Conservation (phyloP, 192 early-diverging fungal species). For the Coemansia sp. region DNA sequence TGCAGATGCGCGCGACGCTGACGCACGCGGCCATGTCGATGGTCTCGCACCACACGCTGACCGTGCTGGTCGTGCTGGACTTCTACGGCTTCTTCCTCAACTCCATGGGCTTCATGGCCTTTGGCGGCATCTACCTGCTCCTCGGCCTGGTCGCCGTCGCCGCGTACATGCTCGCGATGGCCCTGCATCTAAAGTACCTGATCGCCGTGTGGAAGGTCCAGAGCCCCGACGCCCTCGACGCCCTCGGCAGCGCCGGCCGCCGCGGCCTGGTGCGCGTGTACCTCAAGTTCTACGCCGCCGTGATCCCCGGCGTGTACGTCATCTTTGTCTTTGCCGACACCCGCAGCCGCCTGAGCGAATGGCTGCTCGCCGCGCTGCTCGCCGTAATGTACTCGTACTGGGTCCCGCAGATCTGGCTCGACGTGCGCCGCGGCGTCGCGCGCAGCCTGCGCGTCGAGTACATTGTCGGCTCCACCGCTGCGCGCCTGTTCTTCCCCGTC, state of each 20-base stretch:
- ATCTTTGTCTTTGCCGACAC: slow-evolving; percentile 60
- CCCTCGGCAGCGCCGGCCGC: slow-evolving; percentile 26
- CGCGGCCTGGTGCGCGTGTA: slow-evolving; percentile 24
- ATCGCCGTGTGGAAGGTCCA: slow-evolving; percentile 67
- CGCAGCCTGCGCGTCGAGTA: slow-evolving; percentile 58
- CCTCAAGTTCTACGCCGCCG: slow-evolving; percentile 46
- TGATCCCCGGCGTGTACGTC: slow-evolving; percentile 60
- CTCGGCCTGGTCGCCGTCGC: slow-evolving; percentile 62
- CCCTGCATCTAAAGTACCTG: slow-evolving; percentile 70
- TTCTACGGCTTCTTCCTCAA: slow-evolving; percentile 64
- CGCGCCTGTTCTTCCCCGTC: slow-evolving; percentile 59
- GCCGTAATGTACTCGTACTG: slow-evolving; percentile 67
- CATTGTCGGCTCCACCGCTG: slow-evolving; percentile 57
- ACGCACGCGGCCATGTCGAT: slow-evolving; percentile 67
- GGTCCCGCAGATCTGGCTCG: slow-evolving; percentile 79
- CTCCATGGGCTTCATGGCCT: slow-evolving; percentile 56
- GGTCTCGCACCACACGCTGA: slow-evolving; percentile 65
- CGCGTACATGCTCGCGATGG: slow-evolving; percentile 64
- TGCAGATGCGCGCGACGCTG: slow-evolving; percentile 64
- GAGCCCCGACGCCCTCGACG: slow-evolving; percentile 55
- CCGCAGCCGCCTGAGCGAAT: slow-evolving; percentile 51
- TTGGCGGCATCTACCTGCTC: slow-evolving; percentile 56
- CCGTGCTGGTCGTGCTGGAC: slow-evolving; percentile 62
- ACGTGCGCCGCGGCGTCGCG: slow-evolving; percentile 62
- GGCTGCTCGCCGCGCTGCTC: slow-evolving; percentile 42